Conservation (phyloP, 352 stramenopile species). For the Pythium volutum region DNA sequence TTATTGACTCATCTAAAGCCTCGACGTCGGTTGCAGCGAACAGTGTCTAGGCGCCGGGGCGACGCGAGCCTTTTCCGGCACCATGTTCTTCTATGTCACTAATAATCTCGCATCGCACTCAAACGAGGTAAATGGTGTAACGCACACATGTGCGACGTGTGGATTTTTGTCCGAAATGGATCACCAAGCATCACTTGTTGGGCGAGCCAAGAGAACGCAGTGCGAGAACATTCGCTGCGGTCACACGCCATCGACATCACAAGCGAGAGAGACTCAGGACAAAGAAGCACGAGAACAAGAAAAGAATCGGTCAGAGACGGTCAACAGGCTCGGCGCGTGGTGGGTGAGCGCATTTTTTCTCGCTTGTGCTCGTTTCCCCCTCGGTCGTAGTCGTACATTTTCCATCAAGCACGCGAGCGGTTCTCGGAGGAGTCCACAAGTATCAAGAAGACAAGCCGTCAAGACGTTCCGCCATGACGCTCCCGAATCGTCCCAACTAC, state of each 20-base stretch:
- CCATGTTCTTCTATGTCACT: background rate
- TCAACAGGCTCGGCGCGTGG: background rate
- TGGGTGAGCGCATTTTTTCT: background rate
- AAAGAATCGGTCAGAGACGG: constrained; percentile 7
- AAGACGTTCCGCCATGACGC: constrained; percentile 38
- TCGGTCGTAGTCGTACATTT: constrained; percentile 21
- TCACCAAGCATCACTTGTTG: background rate
- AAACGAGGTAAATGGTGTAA: constrained; percentile 1
- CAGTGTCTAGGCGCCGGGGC: background rate
- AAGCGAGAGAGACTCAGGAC: constrained; percentile 4
- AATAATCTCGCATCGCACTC: too few relatives aligned
- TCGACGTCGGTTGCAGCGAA: background rate
- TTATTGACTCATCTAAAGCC: background rate
- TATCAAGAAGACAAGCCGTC: background rate
- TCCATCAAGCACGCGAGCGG: constrained; percentile 14
- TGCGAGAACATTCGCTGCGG: background rate
- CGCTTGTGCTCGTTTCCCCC: background rate
- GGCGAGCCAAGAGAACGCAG: background rate
- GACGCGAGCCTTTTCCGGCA: too few relatives aligned
- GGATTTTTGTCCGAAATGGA: background rate
- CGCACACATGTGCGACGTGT: constrained; percentile 15
- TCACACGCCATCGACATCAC: constrained; percentile 16
- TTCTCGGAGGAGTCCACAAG: constrained; percentile 10
- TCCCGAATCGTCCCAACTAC: constrained; percentile 60
- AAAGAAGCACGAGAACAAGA: constrained; percentile 10